These are phyloP conservation scores for Parathielavia hyrcaniae DNA, from an alignment of 495 filamentous ascomycete genomes.

Conservation along the genomic window DNA sequence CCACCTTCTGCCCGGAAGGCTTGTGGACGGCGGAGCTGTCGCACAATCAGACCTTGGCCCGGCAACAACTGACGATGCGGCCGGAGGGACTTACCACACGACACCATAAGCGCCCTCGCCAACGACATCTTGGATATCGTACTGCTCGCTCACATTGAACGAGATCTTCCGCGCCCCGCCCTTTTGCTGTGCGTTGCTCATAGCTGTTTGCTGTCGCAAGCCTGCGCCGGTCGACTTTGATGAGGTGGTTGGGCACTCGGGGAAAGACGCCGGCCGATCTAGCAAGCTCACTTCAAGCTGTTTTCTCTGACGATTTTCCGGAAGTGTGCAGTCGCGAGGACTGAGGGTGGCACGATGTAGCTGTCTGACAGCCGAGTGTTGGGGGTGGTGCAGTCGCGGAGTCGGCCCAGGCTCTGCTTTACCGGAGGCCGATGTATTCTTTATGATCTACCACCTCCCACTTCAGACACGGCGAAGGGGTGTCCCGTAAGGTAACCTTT, in stretches of 20 bases:
- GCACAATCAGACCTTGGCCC: constrained; percentile 1
- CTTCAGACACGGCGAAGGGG: neutral
- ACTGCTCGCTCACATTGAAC: constrained; percentile 99
- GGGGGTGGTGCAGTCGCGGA: neutral
- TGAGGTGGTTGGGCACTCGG: neutral
- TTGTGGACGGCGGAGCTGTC: constrained; percentile 93
- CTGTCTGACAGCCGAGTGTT: neutral
- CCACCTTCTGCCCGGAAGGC: constrained; percentile 96
- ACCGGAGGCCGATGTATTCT: neutral
- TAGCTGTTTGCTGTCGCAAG: constrained; percentile 13
- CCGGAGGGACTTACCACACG: constrained; percentile 67
- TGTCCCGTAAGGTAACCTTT: neutral
- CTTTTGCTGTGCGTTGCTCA: constrained; percentile 31
- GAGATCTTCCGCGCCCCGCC: constrained; percentile 88
- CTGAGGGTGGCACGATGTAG: neutral
- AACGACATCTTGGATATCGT: constrained; percentile 98
- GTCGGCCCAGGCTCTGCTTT: neutral
- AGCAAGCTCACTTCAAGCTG: neutral
- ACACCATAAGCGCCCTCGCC: constrained; percentile 98
- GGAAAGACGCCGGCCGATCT: neutral
- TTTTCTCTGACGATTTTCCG: neutral
- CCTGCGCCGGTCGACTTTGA: neutral
- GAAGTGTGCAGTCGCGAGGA: neutral
- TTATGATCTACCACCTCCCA: neutral
- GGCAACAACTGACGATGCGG: neutral